phyloP scores from a whole-genome alignment of 257 asterid species.

The Solanum raphanifolium region DNA sequence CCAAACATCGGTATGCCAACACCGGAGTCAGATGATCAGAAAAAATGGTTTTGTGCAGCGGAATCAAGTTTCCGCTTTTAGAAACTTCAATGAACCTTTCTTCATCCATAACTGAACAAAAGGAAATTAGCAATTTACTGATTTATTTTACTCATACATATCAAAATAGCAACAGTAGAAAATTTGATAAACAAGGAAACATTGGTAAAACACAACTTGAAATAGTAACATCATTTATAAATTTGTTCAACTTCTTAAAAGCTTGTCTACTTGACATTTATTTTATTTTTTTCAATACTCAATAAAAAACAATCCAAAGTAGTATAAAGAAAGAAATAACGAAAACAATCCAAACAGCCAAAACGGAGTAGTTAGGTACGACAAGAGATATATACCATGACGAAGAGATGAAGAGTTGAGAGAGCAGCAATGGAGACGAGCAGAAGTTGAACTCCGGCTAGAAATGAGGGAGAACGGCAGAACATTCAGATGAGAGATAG shows the following conservation, averaged over 20 bases:
- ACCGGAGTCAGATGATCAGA: slow-evolving; percentile 92
- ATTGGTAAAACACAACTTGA: too few species aligned
- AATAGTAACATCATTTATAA: too few species aligned
- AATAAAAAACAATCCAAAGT: too few species aligned
- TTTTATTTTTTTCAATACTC: too few species aligned
- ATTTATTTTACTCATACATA: not conserved
- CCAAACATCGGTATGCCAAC: slow-evolving; percentile 89
- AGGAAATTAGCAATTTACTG: not conserved
- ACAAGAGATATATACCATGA: slow-evolving; percentile 12
- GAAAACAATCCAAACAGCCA: not conserved
- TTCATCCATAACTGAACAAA: slow-evolving; percentile 41
- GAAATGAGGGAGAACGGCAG: slow-evolving; percentile 8
- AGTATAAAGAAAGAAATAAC: too few species aligned
- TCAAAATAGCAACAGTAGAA: too few species aligned
- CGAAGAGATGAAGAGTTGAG: slow-evolving; percentile 15
- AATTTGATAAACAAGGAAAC: too few species aligned
- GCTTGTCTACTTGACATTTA: too few species aligned
- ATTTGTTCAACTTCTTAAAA: too few species aligned
- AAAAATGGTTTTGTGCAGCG: slow-evolving; percentile 60
- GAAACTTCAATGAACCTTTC: slow-evolving; percentile 58
- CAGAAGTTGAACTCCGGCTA: slow-evolving; percentile 8
- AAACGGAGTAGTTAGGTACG: not conserved
- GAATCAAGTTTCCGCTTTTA: slow-evolving; percentile 53
- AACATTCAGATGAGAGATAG: slow-evolving; percentile 12
- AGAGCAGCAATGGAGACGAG: slow-evolving; percentile 3